Percentiles rank a stretch among this genome's conserved stretches.
These are phyloP conservation scores for Mycena galopus DNA, from an alignment of 768 basidiomycete genomes.

Conservation along the genomic window DNA sequence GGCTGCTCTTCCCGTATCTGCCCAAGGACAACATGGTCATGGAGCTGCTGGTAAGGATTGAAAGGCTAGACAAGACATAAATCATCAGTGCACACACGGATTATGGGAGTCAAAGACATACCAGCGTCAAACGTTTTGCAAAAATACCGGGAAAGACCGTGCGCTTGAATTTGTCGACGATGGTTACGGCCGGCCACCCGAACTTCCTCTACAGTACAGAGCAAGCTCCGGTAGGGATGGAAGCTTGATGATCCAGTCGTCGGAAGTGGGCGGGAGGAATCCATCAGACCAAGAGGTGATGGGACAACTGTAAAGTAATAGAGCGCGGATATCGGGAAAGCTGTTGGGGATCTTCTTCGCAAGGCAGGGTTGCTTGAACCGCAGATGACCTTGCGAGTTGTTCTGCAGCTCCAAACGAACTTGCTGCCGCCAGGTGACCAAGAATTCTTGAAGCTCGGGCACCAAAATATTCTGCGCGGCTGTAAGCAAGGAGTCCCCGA, in stretches of 20 bases:
- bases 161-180: not conserved
- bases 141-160: slow-evolving; percentile 3
- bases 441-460: slow-evolving; percentile 20
- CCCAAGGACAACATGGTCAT: not conserved
- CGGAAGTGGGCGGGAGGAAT: not conserved
- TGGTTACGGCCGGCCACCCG: slow-evolving; percentile 16
- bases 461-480: slow-evolving; percentile 43
- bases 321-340: slow-evolving; percentile 23
- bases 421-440: slow-evolving; percentile 22
- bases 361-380: not conserved
- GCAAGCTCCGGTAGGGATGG: slow-evolving; percentile 21
- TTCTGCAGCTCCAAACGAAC: slow-evolving; percentile 23
- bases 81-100: not conserved
- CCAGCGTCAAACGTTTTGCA: not conserved
- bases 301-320: slow-evolving; percentile 17
- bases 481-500: slow-evolving; percentile 64
- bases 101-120: not conserved
- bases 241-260: not conserved
- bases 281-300: slow-evolving; percentile 29
- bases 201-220: slow-evolving; percentile 21
- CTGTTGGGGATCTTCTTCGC: slow-evolving; percentile 3
- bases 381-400: slow-evolving; percentile 25
- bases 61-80: not conserved
- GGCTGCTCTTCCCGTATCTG: not conserved
- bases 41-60: not conserved